These are phyloP conservation scores for Ilyonectria robusta DNA, from an alignment of 2,329 filamentous ascomycete species.

Conservation along the genomic window DNA sequence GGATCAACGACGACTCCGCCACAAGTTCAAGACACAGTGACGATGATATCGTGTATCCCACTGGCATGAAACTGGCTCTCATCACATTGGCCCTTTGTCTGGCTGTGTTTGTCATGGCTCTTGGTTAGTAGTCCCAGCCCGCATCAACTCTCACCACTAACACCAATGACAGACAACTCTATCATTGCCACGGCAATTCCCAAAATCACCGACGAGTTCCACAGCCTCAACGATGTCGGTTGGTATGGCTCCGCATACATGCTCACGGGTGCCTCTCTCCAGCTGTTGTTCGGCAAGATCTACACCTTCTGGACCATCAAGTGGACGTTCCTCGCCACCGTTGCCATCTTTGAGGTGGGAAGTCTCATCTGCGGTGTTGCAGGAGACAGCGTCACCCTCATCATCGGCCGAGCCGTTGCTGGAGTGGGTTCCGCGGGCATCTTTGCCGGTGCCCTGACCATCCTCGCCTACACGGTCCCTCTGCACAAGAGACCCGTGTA, in stretches of 20 bases:
- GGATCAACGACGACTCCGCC: conserved; percentile 12
- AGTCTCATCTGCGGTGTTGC: conserved; percentile 58
- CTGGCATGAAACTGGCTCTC: conserved; percentile 47
- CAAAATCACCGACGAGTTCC: conserved; percentile 59
- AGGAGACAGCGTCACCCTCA: conserved; percentile 51
- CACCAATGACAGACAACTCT: conserved; percentile 49
- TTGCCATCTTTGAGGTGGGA: conserved; percentile 60
- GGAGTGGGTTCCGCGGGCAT: conserved; percentile 61
- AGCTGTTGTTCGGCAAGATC: conserved; percentile 58
- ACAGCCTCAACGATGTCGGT: conserved; percentile 62
- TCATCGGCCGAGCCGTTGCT: conserved; percentile 54
- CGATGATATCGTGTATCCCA: conserved; percentile 40
- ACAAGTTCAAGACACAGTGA: conserved; percentile 2
- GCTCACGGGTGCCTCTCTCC: conserved; percentile 58
- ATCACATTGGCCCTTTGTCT: conserved; percentile 57
- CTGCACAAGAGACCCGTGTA: conserved; percentile 52
- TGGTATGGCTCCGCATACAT: conserved; percentile 65
- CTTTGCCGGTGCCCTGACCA: conserved; percentile 60
- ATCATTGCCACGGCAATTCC: conserved; percentile 62
- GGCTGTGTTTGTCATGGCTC: conserved; percentile 58
- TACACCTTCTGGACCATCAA: conserved; percentile 63
- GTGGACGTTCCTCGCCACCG: conserved; percentile 55
- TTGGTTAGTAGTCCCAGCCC: conserved; percentile 45
- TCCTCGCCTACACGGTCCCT: conserved; percentile 58
- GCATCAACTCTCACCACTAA: conserved; percentile 16